A percentile compares a stretch with the other conserved stretches of the same genome.
phyloP scores from a whole-genome alignment of 495 filamentous ascomycete genomes.

The Daldinia childiae region DNA sequence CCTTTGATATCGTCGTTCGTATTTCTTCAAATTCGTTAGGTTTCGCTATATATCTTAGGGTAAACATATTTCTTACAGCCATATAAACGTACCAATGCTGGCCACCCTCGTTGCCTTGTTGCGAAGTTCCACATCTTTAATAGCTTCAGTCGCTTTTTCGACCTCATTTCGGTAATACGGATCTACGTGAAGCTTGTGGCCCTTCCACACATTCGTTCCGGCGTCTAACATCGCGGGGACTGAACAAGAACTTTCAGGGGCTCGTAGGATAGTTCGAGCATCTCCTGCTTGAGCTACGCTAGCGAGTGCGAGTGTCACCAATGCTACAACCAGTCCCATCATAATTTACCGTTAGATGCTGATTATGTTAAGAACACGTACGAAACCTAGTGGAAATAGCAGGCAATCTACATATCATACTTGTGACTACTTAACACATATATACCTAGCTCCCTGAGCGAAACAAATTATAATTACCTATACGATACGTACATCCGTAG shows the following conservation, averaged over 20 bases:
- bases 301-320: neutral
- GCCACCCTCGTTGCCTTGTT: constrained; percentile 10
- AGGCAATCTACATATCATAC: neutral
- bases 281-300: neutral
- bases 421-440: neutral
- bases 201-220: constrained; percentile 48
- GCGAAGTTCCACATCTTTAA: constrained; percentile 17
- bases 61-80: constrained; percentile 9
- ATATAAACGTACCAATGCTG: constrained; percentile 15
- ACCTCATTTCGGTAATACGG: constrained; percentile 51
- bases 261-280: neutral
- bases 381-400: neutral
- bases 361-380: neutral
- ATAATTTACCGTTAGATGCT: neutral
- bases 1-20: constrained; percentile 6
- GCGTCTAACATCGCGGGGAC: constrained; percentile 43
- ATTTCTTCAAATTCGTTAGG: constrained; percentile 12
- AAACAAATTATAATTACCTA: neutral
- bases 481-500: neutral
- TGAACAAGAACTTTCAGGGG: constrained; percentile 34
- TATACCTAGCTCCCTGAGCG: neutral
- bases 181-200: constrained; percentile 49
- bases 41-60: neutral
- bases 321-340: neutral
- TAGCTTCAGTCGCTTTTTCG: constrained; percentile 37